A percentile compares a stretch with the other conserved stretches of the same genome.
phyloP scores from a whole-genome alignment of 495 filamentous ascomycete genomes.

The Penicillium simplicissimum region DNA sequence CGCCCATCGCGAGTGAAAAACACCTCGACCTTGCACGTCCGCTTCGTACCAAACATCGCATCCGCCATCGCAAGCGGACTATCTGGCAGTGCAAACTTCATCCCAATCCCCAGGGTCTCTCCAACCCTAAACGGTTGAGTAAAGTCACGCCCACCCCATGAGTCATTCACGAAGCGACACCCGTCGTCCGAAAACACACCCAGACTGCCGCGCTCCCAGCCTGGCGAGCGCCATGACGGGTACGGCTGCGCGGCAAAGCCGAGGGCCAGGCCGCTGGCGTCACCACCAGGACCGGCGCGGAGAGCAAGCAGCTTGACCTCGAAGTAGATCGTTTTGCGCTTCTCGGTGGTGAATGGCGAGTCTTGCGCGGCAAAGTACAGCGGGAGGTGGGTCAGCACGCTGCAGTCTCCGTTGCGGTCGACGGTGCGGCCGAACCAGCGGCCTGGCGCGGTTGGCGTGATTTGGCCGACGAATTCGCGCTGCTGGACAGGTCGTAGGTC shows the following conservation, averaged over 20 bases:
- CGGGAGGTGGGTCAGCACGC: constrained; percentile 67
- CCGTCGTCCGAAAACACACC: constrained; percentile 92
- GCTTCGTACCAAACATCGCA: constrained; percentile 9
- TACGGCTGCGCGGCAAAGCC: constrained; percentile 83
- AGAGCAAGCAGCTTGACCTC: constrained; percentile 63
- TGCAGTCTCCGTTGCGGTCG: constrained; percentile 41
- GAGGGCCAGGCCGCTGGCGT: constrained; percentile 67
- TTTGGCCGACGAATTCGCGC: constrained; percentile 47
- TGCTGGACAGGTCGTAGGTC: constrained; percentile 49
- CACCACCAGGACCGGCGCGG: constrained; percentile 34
- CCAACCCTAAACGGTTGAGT: constrained; percentile 52
- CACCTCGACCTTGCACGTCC: constrained; percentile 56
- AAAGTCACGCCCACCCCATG: constrained; percentile 79
- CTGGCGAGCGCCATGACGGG: constrained; percentile 82
- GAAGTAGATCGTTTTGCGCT: constrained; percentile 69
- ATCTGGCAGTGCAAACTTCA: constrained; percentile 57
- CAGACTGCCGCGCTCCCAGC: constrained; percentile 86
- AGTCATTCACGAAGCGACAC: constrained; percentile 81
- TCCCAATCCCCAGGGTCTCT: constrained; percentile 66
- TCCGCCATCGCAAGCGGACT: constrained; percentile 15
- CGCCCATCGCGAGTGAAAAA: constrained; percentile 78
- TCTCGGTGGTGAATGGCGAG: constrained; percentile 61
- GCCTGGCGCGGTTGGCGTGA: constrained; percentile 35
- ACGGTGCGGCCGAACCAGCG: constrained; percentile 48
- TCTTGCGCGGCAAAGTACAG: constrained; percentile 71